Conservation (phyloP, 2,329 filamentous ascomycete species). For the Eutypa lata region DNA sequence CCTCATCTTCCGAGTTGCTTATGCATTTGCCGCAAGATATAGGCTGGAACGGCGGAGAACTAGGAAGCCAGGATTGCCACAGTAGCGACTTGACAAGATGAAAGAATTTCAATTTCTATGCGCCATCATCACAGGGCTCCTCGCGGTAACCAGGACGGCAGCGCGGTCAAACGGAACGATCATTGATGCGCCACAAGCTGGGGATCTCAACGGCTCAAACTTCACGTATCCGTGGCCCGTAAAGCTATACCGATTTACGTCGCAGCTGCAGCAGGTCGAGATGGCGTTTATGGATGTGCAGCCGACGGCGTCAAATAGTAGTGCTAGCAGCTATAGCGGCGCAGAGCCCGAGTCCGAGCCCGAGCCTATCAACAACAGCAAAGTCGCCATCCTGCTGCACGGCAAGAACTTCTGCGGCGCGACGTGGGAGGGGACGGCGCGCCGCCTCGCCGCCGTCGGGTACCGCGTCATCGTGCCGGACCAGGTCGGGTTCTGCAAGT, state of each 20-base stretch:
- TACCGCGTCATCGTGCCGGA: conserved; percentile 53
- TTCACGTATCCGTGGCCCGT: conserved; percentile 52
- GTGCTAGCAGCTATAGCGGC: too few relatives aligned
- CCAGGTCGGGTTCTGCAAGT: conserved; percentile 57
- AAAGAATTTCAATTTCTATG: too few relatives aligned
- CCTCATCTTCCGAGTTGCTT: too few relatives aligned
- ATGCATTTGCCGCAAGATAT: too few relatives aligned
- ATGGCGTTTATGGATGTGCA: conserved; percentile 56
- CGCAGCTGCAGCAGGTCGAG: conserved; percentile 44
- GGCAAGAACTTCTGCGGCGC: conserved; percentile 56
- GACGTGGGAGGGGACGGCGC: conserved; percentile 49
- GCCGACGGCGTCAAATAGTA: conserved; percentile 18
- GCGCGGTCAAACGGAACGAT: conserved; percentile 22
- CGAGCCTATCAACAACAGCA: too few relatives aligned
- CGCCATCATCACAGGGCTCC: too few relatives aligned
- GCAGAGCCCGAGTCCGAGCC: too few relatives aligned
- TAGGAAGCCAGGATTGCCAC: too few relatives aligned
- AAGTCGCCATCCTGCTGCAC: conserved; percentile 46
- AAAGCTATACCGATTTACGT: conserved; percentile 44
- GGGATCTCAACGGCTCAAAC: conserved; percentile 46
- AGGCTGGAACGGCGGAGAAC: too few relatives aligned
- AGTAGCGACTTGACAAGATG: neutral
- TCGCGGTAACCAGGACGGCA: conserved; percentile 6
- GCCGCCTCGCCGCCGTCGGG: conserved; percentile 36
- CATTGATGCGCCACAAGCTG: conserved; percentile 33